Evolutionary conservation across 2,329 filamentous ascomycete species (phyloP), one percentile per base, ranked within the genome.

Genomic region (Nigrospora osmanthi): DNA sequence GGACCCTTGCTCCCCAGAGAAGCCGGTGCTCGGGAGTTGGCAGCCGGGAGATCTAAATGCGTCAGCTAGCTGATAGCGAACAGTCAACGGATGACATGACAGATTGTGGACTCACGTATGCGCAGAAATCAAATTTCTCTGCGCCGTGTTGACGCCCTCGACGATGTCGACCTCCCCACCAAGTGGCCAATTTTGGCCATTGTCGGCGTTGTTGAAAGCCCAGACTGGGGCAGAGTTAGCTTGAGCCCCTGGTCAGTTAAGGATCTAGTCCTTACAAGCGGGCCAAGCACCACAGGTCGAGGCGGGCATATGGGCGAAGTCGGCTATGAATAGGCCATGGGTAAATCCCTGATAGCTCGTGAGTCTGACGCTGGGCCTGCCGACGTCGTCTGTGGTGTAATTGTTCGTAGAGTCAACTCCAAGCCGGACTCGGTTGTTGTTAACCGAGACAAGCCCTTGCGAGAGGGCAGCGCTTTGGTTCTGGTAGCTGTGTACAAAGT

Each of bases 201-300:
- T 42, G 6, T 55, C 47, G 32, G 52, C 45, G 36, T 58, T 54
- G 35, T 62, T 62, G 43, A 63, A 74, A n/a, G 71, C 60, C 75
- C 75, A 78, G 56, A 76, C 71, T 73, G 35, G 17, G 10, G n/a
- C 37, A 10, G 3, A 11, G 43, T 59, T 40, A 58, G 55, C 23
- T 28, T 36, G 11, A 13, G n/a, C 35, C 6, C 17, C 40, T 12
- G 9, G 34, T 35, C 19, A 3, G 30, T 9, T 15, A 17, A 17
- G 5, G 2, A 10, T 28, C 6, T 7, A 42, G 11, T 36, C 63
- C 67, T 60, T 66, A 81, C 75, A 87, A 62, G 84, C 81, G 44
- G 85, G 85, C 85, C 85, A 89, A 17, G 79, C 73, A 17, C 85
- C 86, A 52, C 86, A 89, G 42, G 78, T 69, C 2, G 80, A 80